phyloP scores from a whole-genome alignment of 805 yeast species.

The Starmerella vaccinii region DNA sequence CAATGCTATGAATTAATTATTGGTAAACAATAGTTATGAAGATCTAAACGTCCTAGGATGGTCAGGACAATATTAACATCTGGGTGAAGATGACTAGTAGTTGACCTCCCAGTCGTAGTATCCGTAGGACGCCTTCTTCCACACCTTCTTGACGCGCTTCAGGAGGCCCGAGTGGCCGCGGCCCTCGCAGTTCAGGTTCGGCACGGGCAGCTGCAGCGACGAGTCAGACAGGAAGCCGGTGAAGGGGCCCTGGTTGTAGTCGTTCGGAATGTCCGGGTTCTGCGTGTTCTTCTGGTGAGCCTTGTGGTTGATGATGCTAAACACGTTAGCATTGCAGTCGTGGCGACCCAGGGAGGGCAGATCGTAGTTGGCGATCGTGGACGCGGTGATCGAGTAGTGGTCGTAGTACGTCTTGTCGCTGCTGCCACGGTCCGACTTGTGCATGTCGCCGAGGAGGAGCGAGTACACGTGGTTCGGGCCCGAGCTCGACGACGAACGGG shows the following conservation, averaged over 20 bases:
- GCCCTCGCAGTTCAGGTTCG: constrained; percentile 30
- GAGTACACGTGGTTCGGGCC: constrained; percentile 40
- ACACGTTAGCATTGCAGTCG: constrained; percentile 44
- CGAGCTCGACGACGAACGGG: constrained; percentile 39
- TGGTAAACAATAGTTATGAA: constrained; percentile 1
- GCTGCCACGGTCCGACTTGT: constrained; percentile 36
- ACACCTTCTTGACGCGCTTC: constrained; percentile 24
- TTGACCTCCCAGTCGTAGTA: constrained; percentile 26
- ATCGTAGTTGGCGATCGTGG: constrained; percentile 44
- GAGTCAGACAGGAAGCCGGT: constrained; percentile 24
- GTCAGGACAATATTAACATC: constrained; percentile 1
- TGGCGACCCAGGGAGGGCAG: constrained; percentile 42
- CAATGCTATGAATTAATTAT: constrained; percentile 8
- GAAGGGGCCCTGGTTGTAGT: constrained; percentile 26
- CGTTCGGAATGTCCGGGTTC: constrained; percentile 19
- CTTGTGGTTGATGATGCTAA: constrained; percentile 35
- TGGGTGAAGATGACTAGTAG: constrained; percentile 11
- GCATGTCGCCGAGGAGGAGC: constrained; percentile 41
- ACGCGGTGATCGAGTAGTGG: constrained; percentile 43
- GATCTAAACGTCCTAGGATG: constrained; percentile 1
- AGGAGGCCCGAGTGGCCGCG: constrained; percentile 26
- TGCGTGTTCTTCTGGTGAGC: constrained; percentile 20
- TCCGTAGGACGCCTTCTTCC: constrained; percentile 27
- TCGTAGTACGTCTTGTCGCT: constrained; percentile 41
- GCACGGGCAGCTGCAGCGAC: constrained; percentile 23